phyloP scores from a whole-genome alignment of 2,329 filamentous ascomycete species.

The Cladorrhinum sp. region DNA sequence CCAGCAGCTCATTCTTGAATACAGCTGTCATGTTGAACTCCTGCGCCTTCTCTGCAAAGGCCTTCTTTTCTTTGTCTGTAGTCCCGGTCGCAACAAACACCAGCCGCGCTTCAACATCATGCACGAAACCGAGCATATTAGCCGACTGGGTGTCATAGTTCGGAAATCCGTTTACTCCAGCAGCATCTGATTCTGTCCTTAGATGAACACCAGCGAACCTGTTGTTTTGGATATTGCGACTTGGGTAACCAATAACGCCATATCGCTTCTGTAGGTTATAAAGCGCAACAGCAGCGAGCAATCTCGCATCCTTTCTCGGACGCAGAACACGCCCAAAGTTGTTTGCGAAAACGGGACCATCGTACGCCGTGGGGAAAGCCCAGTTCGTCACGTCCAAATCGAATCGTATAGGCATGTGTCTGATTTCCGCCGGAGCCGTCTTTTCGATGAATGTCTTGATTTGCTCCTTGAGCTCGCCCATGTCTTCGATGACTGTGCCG shows the following conservation, averaged over 20 bases:
- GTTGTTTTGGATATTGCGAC: conserved; percentile 22
- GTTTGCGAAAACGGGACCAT: conserved; percentile 30
- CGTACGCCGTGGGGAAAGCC: conserved; percentile 34
- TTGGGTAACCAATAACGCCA: conserved; percentile 29
- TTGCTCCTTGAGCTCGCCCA: conserved; percentile 18
- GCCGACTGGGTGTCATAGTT: conserved; percentile 34
- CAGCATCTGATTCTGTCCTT: conserved; percentile 35
- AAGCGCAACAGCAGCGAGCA: conserved; percentile 35
- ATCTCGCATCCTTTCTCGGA: conserved; percentile 33
- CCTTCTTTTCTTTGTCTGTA: conserved; percentile 32
- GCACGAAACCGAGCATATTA: conserved; percentile 33
- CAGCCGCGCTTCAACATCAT: conserved; percentile 29
- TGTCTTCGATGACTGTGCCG: conserved; percentile 29
- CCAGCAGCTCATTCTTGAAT: conserved; percentile 42
- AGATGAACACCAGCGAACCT: conserved; percentile 37
- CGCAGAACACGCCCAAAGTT: conserved; percentile 41
- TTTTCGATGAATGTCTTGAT: conserved; percentile 30
- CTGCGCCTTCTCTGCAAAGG: conserved; percentile 37
- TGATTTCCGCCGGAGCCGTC: conserved; percentile 26
- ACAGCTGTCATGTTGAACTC: conserved; percentile 39
- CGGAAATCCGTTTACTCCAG: conserved; percentile 25
- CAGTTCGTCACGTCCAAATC: conserved; percentile 31
- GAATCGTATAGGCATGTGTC: conserved; percentile 34
- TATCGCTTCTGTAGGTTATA: conserved; percentile 33
- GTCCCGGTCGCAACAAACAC: conserved; percentile 46